phyloP scores from a whole-genome alignment of 495 filamentous ascomycete species.

The Tuber melanosporum region DNA sequence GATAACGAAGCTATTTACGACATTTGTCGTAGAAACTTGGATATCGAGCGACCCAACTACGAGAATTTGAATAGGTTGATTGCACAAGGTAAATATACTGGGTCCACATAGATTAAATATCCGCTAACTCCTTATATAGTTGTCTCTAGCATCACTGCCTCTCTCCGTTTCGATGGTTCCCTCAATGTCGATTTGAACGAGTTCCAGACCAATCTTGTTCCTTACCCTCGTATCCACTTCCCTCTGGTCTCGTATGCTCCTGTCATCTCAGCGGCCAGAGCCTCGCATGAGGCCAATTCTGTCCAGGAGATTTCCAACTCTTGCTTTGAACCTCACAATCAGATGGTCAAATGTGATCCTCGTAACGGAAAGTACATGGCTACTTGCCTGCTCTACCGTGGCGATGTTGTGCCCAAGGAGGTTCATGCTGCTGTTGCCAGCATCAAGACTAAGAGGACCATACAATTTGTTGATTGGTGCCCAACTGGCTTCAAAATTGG shows the following conservation, averaged over 20 bases:
- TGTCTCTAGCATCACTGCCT: constrained; percentile 85
- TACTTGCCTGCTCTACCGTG: constrained; percentile 80
- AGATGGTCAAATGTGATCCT: constrained; percentile 92
- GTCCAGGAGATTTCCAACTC: constrained; percentile 60
- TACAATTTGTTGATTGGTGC: constrained; percentile 93
- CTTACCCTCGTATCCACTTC: constrained; percentile 87
- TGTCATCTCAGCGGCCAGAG: constrained; percentile 73
- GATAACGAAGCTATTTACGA: constrained; percentile 93
- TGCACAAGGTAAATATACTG: constrained; percentile 53
- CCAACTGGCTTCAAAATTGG: constrained; percentile 94
- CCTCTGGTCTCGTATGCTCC: constrained; percentile 84
- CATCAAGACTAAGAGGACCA: constrained; percentile 78
- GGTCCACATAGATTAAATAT: constrained; percentile 8
- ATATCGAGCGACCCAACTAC: constrained; percentile 77
- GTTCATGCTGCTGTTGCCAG: constrained; percentile 70
- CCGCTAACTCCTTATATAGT: constrained; percentile 45
- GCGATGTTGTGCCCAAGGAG: constrained; percentile 81
- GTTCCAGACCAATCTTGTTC: constrained; percentile 92
- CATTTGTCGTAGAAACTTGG: constrained; percentile 81
- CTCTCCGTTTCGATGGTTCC: constrained; percentile 81
- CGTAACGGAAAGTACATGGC: constrained; percentile 95
- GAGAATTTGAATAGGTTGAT: constrained; percentile 88
- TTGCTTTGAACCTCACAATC: constrained; percentile 88
- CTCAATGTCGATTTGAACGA: constrained; percentile 90
- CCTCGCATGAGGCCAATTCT: constrained; percentile 72